Percentiles rank a stretch among this genome's conserved stretches.
Evolutionary conservation across 139 green algal species (phyloP).

Genomic region (Chlorella sorokiniana): DNA sequence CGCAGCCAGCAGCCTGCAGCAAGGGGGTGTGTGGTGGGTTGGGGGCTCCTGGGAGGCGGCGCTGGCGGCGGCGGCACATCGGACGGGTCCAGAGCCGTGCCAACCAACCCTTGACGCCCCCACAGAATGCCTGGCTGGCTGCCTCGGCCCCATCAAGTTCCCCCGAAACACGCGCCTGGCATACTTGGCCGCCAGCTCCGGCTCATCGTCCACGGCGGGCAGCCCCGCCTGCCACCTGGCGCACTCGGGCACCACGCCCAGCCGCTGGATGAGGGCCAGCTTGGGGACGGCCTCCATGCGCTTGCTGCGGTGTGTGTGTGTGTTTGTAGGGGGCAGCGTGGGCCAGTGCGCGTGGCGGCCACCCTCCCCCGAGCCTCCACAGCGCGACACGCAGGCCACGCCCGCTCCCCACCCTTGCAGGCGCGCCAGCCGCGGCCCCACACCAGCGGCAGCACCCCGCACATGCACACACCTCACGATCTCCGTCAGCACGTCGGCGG

Average conservation of each 20-base stretch:
- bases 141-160: neutral
- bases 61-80: neutral
- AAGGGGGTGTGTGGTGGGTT: neutral
- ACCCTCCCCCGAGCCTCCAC: too few relatives aligned
- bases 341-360: neutral
- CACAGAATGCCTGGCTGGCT: too few relatives aligned
- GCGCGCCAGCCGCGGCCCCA: neutral
- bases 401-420: too few relatives aligned
- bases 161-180: conserved; percentile 33
- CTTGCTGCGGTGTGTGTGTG: conserved; percentile 52
- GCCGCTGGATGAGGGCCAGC: conserved; percentile 76
- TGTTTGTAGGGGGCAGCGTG: neutral
- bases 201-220: conserved; percentile 51
- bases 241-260: conserved; percentile 62
- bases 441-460: neutral
- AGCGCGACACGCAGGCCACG: too few relatives aligned
- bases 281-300: conserved; percentile 88
- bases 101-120: neutral
- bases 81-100: neutral
- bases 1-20: conserved; percentile 64
- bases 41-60: neutral
- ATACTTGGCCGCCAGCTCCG: conserved; percentile 70
- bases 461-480: conserved; percentile 51
- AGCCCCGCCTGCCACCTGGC: conserved; percentile 58
- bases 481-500: conserved; percentile 76